These are phyloP conservation scores for Boletellus deceptivus DNA, from an alignment of 1,284 basidiomycete genomes.

Conservation along the genomic window DNA sequence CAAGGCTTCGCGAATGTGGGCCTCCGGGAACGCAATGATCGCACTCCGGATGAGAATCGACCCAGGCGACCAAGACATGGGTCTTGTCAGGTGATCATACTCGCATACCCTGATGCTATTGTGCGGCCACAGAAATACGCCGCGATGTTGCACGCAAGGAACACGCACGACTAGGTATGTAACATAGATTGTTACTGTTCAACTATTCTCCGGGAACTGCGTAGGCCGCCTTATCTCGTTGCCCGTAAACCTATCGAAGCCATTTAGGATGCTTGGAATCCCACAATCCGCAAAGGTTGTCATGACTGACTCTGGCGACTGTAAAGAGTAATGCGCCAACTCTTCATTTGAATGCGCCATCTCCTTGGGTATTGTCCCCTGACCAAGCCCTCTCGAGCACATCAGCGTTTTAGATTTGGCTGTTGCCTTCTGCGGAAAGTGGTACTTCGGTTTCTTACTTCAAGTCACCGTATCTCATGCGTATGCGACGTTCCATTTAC, in stretches of 20 bases:
- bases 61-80: conserved; percentile 16
- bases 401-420: conserved; percentile 10
- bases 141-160: not conserved
- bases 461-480: conserved; percentile 12
- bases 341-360: too few relatives aligned
- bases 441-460: conserved; percentile 19
- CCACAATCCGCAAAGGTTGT: not conserved
- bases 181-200: too few relatives aligned
- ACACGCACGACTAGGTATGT: too few relatives aligned
- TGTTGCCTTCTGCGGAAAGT: conserved; percentile 20
- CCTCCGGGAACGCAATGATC: not conserved
- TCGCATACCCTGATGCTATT: not conserved
- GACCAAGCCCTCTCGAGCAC: conserved; percentile 9
- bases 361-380: not conserved
- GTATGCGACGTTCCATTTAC: conserved; percentile 9
- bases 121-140: conserved; percentile 1
- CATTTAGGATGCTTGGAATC: not conserved
- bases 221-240: not conserved
- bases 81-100: too few relatives aligned
- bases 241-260: not conserved
- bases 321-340: too few relatives aligned
- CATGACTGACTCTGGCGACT: not conserved
- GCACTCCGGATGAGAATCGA: conserved; percentile 18
- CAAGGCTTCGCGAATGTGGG: conserved; percentile 28
- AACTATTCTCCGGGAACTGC: too few relatives aligned